These are phyloP conservation scores for Sclerotinia trifoliorum DNA, from an alignment of 2,329 filamentous ascomycete species.

Conservation along the genomic window DNA sequence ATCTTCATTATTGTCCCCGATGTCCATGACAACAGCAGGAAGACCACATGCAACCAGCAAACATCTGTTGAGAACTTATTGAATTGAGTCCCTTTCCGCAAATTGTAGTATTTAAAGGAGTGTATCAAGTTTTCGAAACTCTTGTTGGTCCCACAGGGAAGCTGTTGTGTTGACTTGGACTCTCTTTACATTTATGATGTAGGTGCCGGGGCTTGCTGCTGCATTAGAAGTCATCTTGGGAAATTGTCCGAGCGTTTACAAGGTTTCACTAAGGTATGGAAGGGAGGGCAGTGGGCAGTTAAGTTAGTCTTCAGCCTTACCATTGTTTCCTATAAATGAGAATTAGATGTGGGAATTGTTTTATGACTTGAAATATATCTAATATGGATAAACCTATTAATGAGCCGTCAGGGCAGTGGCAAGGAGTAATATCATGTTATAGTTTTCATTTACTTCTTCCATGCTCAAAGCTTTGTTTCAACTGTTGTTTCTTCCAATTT, in stretches of 20 bases:
- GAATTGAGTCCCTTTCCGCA: background rate
- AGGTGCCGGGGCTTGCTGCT: background rate
- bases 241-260: conserved; percentile 14
- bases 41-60: conserved; percentile 35
- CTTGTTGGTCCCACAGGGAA: conserved; percentile 14
- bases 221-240: conserved; percentile 8
- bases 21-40: conserved; percentile 53
- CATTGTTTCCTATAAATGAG: background rate
- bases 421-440: no score
- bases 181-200: conserved; percentile 13
- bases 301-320: conserved; percentile 8
- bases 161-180: conserved; percentile 13
- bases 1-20: conserved; percentile 51
- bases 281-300: background rate
- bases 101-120: background rate
- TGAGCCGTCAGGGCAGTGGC: no score
- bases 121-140: background rate
- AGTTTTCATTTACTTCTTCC: background rate
- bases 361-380: background rate
- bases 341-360: background rate
- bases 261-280: conserved; percentile 7
- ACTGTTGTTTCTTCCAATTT: no score
- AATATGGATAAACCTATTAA: no score
- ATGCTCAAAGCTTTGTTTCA: background rate
- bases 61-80: conserved; percentile 28